Evolutionary conservation across 805 yeast genomes (phyloP), one percentile per base, ranked within the genome.

Genomic region (Teunomyces aglyptinius): DNA sequence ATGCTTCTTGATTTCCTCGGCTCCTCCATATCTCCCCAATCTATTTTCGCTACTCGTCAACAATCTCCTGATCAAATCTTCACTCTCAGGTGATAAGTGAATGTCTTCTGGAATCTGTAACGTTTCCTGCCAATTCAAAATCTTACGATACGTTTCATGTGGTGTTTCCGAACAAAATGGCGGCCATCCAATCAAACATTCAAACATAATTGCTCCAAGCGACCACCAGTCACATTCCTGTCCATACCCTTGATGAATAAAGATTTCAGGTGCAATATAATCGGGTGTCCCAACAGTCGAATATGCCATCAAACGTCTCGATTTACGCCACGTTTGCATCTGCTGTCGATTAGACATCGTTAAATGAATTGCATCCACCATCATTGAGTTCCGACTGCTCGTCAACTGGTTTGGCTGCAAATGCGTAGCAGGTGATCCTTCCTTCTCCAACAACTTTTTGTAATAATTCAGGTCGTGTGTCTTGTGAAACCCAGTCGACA

Each of bases 171-270:
- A 84, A 70, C 97, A 90, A 66, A 90, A 90, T 40, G 97, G 97
- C 20, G 97, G 97, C 96, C 96, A 90, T 27, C 97, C 97, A 49
- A 90, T 87, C 51, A 90, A 71, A 71, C 97, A 90, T 75, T 90
- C 97, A 67, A 86, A 90, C 97, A 90, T 91, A 61, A 90, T 90
- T 1, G 96, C 96, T 26, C 97, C 97, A 38, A 90, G 69, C 6
- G 96, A 86, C 97, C 97, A 90, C 97, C 97, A 90, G 66, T 90
- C 97, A 69, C 97, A 90, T 62, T 90, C 96, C 68, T 89, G 96
- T 10, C 97, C 96, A 66, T 90, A 90, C 4, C 97, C 97, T 70
- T 90, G 94, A 57, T 89, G 89, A 41, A 89, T 75, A 58, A 90
- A 90, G 50, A 90, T 91, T 63, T 90, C 97, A 0, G 97, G 97